phyloP scores from a whole-genome alignment of 2,329 filamentous ascomycete species.

The Eutypa lata region DNA sequence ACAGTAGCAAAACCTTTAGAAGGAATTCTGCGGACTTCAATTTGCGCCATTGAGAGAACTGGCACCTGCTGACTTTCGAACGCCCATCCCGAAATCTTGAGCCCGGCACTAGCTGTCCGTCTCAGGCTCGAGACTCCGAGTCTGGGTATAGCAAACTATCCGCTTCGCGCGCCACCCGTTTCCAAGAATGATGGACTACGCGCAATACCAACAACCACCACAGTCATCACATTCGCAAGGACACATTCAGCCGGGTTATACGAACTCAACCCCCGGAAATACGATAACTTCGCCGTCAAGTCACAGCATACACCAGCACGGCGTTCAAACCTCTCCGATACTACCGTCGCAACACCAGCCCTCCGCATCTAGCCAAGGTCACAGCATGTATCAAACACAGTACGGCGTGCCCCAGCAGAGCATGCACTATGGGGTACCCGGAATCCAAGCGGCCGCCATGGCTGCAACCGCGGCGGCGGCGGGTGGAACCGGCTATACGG shows the following conservation, averaged over 20 bases:
- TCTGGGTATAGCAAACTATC: conserved; percentile 27
- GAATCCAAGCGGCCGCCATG: conserved; percentile 89
- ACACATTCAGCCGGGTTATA: conserved; percentile 59
- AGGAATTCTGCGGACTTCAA: conserved; percentile 20
- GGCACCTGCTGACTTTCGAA: conserved; percentile 9
- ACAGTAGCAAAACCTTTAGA: conserved; percentile 21
- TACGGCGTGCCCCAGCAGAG: conserved; percentile 70
- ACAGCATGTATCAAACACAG: conserved; percentile 77
- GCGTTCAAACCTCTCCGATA: conserved; percentile 74
- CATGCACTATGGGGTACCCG: conserved; percentile 81
- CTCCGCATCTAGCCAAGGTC: conserved; percentile 58
- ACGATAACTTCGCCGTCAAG: conserved; percentile 73
- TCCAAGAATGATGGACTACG: conserved; percentile 68
- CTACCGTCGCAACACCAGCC: conserved; percentile 74
- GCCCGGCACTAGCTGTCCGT: conserved; percentile 15
- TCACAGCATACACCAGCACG: conserved; percentile 64
- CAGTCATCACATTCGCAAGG: conserved; percentile 60
- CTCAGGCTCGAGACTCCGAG: conserved; percentile 24
- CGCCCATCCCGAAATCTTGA: conserved; percentile 15
- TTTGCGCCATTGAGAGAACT: conserved; percentile 17
- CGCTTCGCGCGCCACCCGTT: conserved; percentile 23
- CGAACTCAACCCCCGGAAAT: conserved; percentile 52
- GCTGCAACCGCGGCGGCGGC: conserved; percentile 87
- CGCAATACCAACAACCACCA: conserved; percentile 67
- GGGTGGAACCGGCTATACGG: conserved; percentile 65